Evolutionary conservation across 768 basidiomycete genomes (phyloP).

Genomic region (Mycena pura): DNA sequence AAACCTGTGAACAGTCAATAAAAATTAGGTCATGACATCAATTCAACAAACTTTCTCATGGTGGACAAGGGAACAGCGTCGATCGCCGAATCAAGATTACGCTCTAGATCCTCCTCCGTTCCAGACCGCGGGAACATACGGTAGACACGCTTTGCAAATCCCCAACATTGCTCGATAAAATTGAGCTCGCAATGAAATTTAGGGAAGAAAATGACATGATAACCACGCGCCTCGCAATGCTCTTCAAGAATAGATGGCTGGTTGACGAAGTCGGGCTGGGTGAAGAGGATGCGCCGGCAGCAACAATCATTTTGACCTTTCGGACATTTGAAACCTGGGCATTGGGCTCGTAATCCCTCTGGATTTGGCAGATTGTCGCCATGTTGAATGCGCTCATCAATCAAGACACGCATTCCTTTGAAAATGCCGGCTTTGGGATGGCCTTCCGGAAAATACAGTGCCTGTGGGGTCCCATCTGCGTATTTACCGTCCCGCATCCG

Average conservation of each 20-base stretch:
- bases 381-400: not conserved
- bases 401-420: not conserved
- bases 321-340: not conserved
- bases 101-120: not conserved
- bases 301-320: too few species aligned
- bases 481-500: not conserved
- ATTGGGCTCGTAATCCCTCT: not conserved
- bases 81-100: not conserved
- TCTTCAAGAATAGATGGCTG: not conserved
- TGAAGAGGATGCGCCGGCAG: too few species aligned
- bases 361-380: not conserved
- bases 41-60: not conserved
- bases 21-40: not conserved
- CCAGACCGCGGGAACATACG: too few species aligned
- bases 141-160: too few species aligned
- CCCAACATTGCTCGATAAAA: too few species aligned
- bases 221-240: not conserved
- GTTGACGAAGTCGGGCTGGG: not conserved
- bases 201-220: not conserved
- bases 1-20: not conserved
- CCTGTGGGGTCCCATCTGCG: not conserved
- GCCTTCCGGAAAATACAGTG: not conserved
- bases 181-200: constrained; percentile 1
- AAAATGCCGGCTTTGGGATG: not conserved
- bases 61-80: not conserved